phyloP scores from a whole-genome alignment of 164 flowering plant genomes.

The Akebia trifoliata region DNA sequence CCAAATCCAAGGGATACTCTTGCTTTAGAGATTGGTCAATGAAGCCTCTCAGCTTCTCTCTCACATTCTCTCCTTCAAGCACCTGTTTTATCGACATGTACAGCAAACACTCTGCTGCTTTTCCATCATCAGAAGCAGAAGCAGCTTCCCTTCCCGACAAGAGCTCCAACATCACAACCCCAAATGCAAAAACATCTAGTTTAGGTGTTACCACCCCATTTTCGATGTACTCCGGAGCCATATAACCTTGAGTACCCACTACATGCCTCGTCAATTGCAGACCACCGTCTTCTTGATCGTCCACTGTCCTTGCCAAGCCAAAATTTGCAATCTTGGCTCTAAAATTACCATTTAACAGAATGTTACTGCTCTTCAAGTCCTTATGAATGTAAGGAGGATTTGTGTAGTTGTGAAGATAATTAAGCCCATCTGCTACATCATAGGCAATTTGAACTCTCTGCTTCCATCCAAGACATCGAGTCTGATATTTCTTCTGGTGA shows the following conservation, averaged over 20 bases:
- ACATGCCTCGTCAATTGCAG: slow-evolving; percentile 56
- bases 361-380: slow-evolving; percentile 57
- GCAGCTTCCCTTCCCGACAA: slow-evolving; percentile 58
- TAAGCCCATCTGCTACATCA: slow-evolving; percentile 54
- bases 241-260: slow-evolving; percentile 62
- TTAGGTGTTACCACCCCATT: slow-evolving; percentile 60
- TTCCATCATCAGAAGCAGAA: slow-evolving; percentile 5
- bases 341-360: slow-evolving; percentile 44
- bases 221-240: slow-evolving; percentile 72
- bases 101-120: slow-evolving; percentile 27
- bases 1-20: slow-evolving; percentile 62
- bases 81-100: slow-evolving; percentile 28
- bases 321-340: slow-evolving; percentile 57
- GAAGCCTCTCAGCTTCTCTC: slow-evolving; percentile 46
- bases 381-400: slow-evolving; percentile 56
- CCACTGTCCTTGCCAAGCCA: slow-evolving; percentile 42
- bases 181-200: slow-evolving; percentile 66
- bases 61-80: slow-evolving; percentile 49
- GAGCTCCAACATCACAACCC: slow-evolving; percentile 65
- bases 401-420: slow-evolving; percentile 61
- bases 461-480: slow-evolving; percentile 40
- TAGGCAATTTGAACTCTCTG: slow-evolving; percentile 64
- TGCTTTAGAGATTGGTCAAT: slow-evolving; percentile 22
- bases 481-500: slow-evolving; percentile 15
- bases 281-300: slow-evolving; percentile 19